These are phyloP conservation scores for Saprolegnia diclina DNA, from an alignment of 352 stramenopile genomes.

Conservation along the genomic window DNA sequence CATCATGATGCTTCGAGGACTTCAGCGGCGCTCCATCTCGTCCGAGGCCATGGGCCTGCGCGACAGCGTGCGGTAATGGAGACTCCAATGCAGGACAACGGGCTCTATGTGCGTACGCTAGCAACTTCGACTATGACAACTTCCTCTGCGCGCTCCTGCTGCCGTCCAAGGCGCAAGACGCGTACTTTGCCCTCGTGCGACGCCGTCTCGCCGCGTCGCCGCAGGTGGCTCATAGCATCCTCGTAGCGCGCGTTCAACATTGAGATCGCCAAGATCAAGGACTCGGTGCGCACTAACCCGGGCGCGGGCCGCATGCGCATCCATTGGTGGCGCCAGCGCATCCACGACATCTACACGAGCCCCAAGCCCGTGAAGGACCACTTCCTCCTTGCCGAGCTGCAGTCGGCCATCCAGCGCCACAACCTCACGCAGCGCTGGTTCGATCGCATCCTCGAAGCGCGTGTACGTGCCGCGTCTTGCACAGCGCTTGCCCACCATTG, in stretches of 20 bases:
- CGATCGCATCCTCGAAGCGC: slow-evolving; percentile 85
- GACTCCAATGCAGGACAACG: neutral
- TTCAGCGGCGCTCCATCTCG: slow-evolving; percentile 23
- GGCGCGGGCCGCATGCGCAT: slow-evolving; percentile 85
- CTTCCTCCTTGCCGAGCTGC: slow-evolving; percentile 61
- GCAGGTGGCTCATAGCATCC: neutral
- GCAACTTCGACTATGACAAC: slow-evolving; percentile 81
- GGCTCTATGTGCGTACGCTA: slow-evolving; percentile 29
- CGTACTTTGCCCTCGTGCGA: slow-evolving; percentile 78
- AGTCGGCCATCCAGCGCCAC: slow-evolving; percentile 56
- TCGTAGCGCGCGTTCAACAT: slow-evolving; percentile 82
- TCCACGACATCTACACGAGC: slow-evolving; percentile 60
- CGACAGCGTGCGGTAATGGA: slow-evolving; percentile 20
- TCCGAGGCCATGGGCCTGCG: slow-evolving; percentile 21
- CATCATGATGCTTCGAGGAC: slow-evolving; percentile 16
- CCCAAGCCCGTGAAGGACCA: slow-evolving; percentile 38
- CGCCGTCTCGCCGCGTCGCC: neutral
- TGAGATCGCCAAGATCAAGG: slow-evolving; percentile 86
- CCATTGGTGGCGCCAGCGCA: slow-evolving; percentile 88
- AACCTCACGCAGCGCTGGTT: slow-evolving; percentile 87
- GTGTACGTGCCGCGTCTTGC: slow-evolving; percentile 31
- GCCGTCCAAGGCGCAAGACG: slow-evolving; percentile 47
- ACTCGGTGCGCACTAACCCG: slow-evolving; percentile 79
- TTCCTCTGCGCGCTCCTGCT: slow-evolving; percentile 71
- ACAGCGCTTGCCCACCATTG: neutral